phyloP scores from a whole-genome alignment of 225 moss, liverwort and hornwort genomes.

The Pseudisothecium myosuroides region DNA sequence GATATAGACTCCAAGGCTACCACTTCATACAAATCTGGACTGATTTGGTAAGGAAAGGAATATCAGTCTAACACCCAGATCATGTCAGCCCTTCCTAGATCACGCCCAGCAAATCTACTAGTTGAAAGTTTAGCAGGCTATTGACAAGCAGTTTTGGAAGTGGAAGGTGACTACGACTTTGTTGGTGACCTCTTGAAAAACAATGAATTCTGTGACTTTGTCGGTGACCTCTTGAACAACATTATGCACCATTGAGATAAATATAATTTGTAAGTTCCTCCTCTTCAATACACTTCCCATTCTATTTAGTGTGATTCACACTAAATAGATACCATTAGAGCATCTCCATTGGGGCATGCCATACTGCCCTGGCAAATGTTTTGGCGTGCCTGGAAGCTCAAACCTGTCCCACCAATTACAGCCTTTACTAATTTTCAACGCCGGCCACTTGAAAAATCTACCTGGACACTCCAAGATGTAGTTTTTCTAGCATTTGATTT shows the following conservation, averaged over 20 bases:
- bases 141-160: background rate
- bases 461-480: no score
- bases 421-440: no score
- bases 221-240: background rate
- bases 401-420: no score
- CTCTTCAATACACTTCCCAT: background rate
- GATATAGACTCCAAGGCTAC: background rate
- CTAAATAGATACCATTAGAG: no score
- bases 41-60: background rate
- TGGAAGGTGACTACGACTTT: background rate
- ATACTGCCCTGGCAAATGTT: no score
- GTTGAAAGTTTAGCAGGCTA: background rate
- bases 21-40: background rate
- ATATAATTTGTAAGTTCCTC: background rate
- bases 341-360: no score
- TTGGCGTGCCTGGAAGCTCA: no score
- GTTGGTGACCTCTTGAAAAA: background rate
- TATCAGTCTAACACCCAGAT: background rate
- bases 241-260: background rate
- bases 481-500: no score
- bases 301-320: background rate
- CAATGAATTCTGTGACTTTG: background rate
- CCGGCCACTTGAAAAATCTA: no score
- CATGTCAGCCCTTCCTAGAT: background rate
- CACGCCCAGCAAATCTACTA: background rate